These are phyloP conservation scores for Barnettozyma sp. DNA, from an alignment of 805 yeast genomes.

Conservation along the genomic window DNA sequence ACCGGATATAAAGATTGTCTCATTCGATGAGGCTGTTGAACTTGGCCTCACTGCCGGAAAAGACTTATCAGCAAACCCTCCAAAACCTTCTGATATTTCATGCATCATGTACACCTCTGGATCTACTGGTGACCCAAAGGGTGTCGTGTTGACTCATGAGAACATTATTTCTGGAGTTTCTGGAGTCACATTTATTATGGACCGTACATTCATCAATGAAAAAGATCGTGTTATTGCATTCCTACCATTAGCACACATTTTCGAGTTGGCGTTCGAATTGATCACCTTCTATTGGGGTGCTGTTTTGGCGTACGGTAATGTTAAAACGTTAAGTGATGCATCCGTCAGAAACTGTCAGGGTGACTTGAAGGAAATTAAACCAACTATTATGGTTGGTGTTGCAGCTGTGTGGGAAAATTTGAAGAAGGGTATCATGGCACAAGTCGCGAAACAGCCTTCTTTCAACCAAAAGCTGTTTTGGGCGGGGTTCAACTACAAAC, in stretches of 20 bases:
- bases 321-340: slow-evolving; percentile 79
- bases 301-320: slow-evolving; percentile 81
- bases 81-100: slow-evolving; percentile 43
- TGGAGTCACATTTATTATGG: slow-evolving; percentile 66
- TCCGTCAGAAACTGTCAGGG: slow-evolving; percentile 82
- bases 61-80: slow-evolving; percentile 32
- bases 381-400: slow-evolving; percentile 95
- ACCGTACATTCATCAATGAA: slow-evolving; percentile 40
- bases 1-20: slow-evolving; percentile 66
- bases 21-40: slow-evolving; percentile 57
- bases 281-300: slow-evolving; percentile 84
- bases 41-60: slow-evolving; percentile 50
- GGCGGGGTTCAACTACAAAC: slow-evolving; percentile 75
- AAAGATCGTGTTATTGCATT: slow-evolving; percentile 78
- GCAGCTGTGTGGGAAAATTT: slow-evolving; percentile 98
- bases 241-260: slow-evolving; percentile 93
- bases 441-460: slow-evolving; percentile 60
- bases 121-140: slow-evolving; percentile 77
- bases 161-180: slow-evolving; percentile 79
- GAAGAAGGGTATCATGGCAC: slow-evolving; percentile 82
- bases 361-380: slow-evolving; percentile 80
- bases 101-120: slow-evolving; percentile 72
- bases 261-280: slow-evolving; percentile 86
- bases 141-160: slow-evolving; percentile 57
- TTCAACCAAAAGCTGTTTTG: slow-evolving; percentile 78